phyloP scores from a whole-genome alignment of 441 rosid genomes.

The Metrosideros polymorpha region DNA sequence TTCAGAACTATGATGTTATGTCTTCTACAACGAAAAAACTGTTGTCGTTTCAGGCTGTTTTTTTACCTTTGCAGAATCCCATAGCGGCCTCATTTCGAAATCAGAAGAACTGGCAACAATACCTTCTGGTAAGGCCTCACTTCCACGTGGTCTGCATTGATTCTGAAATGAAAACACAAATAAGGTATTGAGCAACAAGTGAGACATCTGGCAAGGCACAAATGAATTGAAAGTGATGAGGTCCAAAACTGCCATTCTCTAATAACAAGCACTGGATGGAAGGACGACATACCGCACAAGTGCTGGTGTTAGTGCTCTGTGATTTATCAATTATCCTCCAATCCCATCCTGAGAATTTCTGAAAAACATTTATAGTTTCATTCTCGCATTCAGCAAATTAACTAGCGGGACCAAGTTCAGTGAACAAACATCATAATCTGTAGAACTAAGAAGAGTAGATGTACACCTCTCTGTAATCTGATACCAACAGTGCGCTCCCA shows the following conservation, averaged over 20 bases:
- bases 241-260: background rate
- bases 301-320: constrained; percentile 7
- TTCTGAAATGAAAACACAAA: constrained; percentile 20
- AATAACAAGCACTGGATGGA: background rate
- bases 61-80: constrained; percentile 44
- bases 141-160: constrained; percentile 44
- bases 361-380: constrained; percentile 3
- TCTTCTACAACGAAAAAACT: background rate
- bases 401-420: background rate
- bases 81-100: constrained; percentile 52
- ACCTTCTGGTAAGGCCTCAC: constrained; percentile 45
- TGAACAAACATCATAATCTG: background rate
- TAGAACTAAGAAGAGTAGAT: background rate
- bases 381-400: background rate
- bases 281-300: constrained; percentile 32
- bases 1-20: background rate
- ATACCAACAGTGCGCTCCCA: constrained; percentile 22
- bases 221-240: background rate
- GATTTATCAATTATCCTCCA: constrained; percentile 22
- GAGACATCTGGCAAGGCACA: background rate
- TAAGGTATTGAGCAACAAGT: background rate
- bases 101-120: constrained; percentile 36
- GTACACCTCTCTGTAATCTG: constrained; percentile 31
- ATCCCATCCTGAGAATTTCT: constrained; percentile 33
- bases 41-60: background rate